Conservation (phyloP, 257 asterid genomes). For the Mitragyna speciosa region DNA sequence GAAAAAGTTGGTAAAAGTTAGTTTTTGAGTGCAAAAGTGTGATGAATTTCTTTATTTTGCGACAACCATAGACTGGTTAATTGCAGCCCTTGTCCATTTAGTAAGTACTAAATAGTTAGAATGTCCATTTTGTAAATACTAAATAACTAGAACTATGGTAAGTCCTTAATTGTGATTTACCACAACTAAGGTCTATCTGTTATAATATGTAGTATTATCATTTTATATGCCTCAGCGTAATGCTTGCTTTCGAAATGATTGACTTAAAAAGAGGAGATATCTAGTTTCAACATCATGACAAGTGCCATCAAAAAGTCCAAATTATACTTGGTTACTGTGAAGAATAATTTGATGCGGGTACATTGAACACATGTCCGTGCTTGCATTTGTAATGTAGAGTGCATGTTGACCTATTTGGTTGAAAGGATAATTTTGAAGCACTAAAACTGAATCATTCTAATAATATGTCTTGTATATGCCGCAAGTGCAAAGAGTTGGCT, state of each 20-base stretch:
- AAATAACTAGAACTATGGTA: background rate
- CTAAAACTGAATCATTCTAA: background rate
- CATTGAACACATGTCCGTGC: background rate
- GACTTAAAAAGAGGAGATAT: background rate
- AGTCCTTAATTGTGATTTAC: background rate
- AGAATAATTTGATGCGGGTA: background rate
- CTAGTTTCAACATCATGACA: background rate
- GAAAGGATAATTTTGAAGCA: background rate
- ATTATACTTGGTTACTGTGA: background rate
- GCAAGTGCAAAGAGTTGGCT: background rate
- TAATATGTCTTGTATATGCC: background rate
- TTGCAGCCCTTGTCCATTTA: background rate
- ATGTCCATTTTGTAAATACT: no score
- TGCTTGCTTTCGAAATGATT: background rate
- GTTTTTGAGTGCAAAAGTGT: background rate
- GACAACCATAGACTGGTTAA: background rate
- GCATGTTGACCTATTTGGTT: background rate
- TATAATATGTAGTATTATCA: background rate
- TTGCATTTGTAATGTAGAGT: background rate
- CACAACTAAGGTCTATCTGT: background rate
- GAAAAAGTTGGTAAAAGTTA: background rate
- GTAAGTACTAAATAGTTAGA: no score
- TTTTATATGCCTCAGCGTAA: background rate
- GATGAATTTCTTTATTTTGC: background rate
- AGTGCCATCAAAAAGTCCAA: background rate